These are phyloP conservation scores for Candida pini DNA, from an alignment of 805 yeast species.

Conservation along the genomic window DNA sequence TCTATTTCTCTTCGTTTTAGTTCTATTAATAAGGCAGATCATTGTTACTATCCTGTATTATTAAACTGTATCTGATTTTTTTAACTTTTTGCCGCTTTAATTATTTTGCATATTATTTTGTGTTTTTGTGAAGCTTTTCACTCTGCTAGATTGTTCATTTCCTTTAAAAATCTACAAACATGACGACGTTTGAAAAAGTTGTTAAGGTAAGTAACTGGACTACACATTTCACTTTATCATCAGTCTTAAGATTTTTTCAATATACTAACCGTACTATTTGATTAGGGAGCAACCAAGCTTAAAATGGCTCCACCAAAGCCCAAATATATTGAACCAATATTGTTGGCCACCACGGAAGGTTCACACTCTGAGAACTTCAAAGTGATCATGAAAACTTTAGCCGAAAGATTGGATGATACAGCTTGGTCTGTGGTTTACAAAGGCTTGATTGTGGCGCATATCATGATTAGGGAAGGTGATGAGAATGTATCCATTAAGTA, in stretches of 20 bases:
- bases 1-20: too few species aligned
- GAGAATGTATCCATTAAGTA: constrained; percentile 66
- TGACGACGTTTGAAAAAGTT: constrained; percentile 22
- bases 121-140: too few species aligned
- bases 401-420: constrained; percentile 59
- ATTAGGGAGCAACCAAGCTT: constrained; percentile 61
- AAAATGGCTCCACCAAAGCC: constrained; percentile 96
- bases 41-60: too few species aligned
- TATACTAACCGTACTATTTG: neutral
- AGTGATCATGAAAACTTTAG: constrained; percentile 62
- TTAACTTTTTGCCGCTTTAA: too few species aligned
- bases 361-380: constrained; percentile 49
- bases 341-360: constrained; percentile 58
- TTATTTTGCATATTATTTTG: too few species aligned
- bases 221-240: neutral
- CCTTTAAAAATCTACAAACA: too few species aligned
- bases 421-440: constrained; percentile 94
- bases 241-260: too few species aligned
- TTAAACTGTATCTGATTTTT: too few species aligned
- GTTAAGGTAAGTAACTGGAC: constrained; percentile 13
- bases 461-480: constrained; percentile 91
- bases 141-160: too few species aligned
- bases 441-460: constrained; percentile 76
- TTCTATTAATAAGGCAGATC: too few species aligned
- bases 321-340: constrained; percentile 90